Evolutionary conservation across 2,329 filamentous ascomycete species (phyloP), one percentile per base, ranked within the genome.

Genomic region (Tympanopsis confertula): DNA sequence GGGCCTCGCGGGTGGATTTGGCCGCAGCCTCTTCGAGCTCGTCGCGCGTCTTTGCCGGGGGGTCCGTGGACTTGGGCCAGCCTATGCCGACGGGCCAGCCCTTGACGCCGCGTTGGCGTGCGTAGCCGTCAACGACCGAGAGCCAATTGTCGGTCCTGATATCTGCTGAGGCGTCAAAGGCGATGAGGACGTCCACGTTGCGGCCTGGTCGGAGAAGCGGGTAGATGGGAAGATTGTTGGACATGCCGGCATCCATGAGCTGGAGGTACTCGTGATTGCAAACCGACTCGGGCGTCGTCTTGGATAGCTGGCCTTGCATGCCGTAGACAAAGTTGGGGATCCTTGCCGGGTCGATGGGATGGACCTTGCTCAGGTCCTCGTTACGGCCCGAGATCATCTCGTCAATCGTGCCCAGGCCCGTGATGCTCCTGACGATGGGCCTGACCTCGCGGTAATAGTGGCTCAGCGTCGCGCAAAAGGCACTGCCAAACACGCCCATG

Each of bases 191-290:
- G 49, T 98, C 91, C 4, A 98, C 81, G 40, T 94, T 74, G 24
- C 91, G 74, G 2, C 88, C 89, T 0, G 86, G 86, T 10, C 91
- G 78, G 14, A 98, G 76, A 3, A 96, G 71, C 0, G 91, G 91
- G 54, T 98, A 98, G 30, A 96, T 88, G 2, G 91, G 91, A 5
- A 98, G 68, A 52, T 98, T 98, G 55, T 98, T 96, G 45, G 85
- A 93, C 91, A 98, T 98, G 37, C 91, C 91, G 2, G 91, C 88
- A 56, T 98, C 91, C 88, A 95, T 96, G 13, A 89, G 69, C 45
- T 85, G 80, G 14, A 89, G 68, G 54, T 94, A 82, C 33, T 79
- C 68, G 13, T 69, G 70, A 14, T 74, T 66, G 49, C 84, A 78
- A 28, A 94, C 74, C 41, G 76, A 86, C 20, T 80, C 74, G 0